Percentiles rank a stretch among this genome's conserved stretches.
Conservation (phyloP, 83 land plant genomes). For the Picea mariana region DNA sequence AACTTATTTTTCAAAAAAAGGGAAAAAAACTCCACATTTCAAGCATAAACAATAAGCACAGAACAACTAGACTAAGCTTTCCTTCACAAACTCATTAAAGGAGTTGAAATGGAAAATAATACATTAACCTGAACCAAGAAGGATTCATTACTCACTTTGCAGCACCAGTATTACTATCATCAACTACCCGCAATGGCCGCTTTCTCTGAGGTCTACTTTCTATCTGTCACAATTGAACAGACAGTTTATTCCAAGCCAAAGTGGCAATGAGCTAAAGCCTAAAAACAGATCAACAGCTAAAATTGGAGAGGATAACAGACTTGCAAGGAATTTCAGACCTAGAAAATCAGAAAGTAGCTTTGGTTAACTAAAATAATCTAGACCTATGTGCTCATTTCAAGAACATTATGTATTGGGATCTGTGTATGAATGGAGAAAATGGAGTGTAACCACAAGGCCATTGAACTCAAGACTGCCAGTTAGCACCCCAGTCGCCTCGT, state of each 20-base stretch:
- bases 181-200: constrained; percentile 84
- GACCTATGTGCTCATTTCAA: neutral
- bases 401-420: neutral
- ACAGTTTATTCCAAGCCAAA: neutral
- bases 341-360: neutral
- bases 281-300: neutral
- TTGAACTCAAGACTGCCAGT: neutral
- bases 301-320: neutral
- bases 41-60: neutral
- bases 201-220: constrained; percentile 93
- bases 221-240: constrained; percentile 47
- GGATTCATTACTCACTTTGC: constrained; percentile 58
- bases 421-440: neutral
- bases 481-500: neutral
- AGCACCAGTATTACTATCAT: constrained; percentile 75
- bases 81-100: neutral
- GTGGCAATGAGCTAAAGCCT: constrained; percentile 4
- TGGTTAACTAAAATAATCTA: neutral
- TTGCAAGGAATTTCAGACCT: neutral
- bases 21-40: neutral
- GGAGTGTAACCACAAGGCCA: neutral
- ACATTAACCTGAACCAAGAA: neutral
- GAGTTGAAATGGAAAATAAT: neutral
- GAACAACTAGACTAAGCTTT: neutral
- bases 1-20: neutral